Evolutionary conservation across 495 filamentous ascomycete genomes (phyloP).

Genomic region (Annulohypoxylon nitens): DNA sequence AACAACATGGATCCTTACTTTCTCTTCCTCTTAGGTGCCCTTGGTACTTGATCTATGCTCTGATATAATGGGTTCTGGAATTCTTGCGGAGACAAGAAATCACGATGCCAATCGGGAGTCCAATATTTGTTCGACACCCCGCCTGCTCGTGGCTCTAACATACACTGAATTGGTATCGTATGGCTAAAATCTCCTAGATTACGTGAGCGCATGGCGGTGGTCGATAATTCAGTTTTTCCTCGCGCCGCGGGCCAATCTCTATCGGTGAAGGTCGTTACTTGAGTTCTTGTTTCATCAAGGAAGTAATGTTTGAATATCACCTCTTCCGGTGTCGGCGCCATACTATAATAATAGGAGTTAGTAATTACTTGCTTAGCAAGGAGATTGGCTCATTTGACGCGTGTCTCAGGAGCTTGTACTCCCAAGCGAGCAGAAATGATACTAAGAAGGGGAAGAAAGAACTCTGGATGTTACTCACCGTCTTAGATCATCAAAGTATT

Average conservation of each 20-base stretch:
- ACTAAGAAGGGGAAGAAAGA: too few species aligned
- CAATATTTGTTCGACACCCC: too few species aligned
- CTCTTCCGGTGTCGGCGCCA: slow-evolving; percentile 42
- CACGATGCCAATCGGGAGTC: too few species aligned
- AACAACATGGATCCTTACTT: not conserved
- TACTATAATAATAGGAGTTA: too few species aligned
- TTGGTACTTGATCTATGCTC: not conserved
- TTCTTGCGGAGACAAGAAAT: not conserved
- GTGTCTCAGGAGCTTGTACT: too few species aligned
- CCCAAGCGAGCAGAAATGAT: too few species aligned
- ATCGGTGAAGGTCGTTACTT: slow-evolving; percentile 25
- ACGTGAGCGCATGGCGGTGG: not conserved
- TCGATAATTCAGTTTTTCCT: slow-evolving; percentile 43
- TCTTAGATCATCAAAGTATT: too few species aligned
- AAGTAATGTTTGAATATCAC: slow-evolving; percentile 45
- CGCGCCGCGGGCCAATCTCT: slow-evolving; percentile 20
- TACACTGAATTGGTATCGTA: not conserved
- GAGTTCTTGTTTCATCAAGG: not conserved
- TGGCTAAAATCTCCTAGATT: not conserved
- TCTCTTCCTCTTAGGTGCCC: not conserved
- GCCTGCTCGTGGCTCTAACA: slow-evolving; percentile 44
- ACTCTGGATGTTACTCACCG: too few species aligned
- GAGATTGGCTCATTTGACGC: too few species aligned
- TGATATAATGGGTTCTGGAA: not conserved
- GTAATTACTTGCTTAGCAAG: too few species aligned